Evolutionary conservation across 768 basidiomycete genomes (phyloP).

Genomic region (Nevesoporus exiguus): DNA sequence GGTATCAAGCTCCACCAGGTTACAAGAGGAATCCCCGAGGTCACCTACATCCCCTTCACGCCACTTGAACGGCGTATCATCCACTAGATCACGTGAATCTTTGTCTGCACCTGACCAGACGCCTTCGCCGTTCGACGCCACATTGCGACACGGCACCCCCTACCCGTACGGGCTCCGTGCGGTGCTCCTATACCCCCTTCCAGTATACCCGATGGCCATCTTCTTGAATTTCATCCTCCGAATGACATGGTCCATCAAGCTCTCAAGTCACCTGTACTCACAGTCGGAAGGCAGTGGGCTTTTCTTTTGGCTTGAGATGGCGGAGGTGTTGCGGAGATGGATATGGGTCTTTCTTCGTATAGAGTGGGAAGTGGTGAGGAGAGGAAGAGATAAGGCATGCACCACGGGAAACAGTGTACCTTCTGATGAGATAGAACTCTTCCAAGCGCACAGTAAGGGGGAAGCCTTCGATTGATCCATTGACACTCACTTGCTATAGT

Average conservation of each 20-base stretch:
- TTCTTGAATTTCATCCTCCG: constrained; percentile 83
- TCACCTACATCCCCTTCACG: constrained; percentile 44
- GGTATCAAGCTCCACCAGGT: constrained; percentile 32
- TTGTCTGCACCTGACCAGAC: not conserved
- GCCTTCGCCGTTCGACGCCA: constrained; percentile 18
- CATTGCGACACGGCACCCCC: constrained; percentile 14
- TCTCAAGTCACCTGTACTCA: constrained; percentile 82
- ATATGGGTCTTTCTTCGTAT: constrained; percentile 97
- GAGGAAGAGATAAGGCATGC: constrained; percentile 25
- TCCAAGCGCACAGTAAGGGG: constrained; percentile 11
- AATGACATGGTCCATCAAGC: constrained; percentile 90
- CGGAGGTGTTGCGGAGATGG: constrained; percentile 90
- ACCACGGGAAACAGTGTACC: constrained; percentile 2
- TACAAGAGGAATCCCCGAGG: constrained; percentile 35
- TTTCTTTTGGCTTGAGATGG: constrained; percentile 87
- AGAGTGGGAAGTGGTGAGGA: constrained; percentile 91
- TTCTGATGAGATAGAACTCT: constrained; percentile 15
- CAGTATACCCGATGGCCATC: constrained; percentile 80
- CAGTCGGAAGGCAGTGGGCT: constrained; percentile 72
- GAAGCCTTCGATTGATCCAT: constrained; percentile 16
- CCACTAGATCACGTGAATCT: constrained; percentile 14
- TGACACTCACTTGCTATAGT: not conserved
- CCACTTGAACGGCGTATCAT: constrained; percentile 34
- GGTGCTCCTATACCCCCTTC: constrained; percentile 73
- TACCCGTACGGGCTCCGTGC: constrained; percentile 75